Percentiles rank a stretch among this genome's conserved stretches.
phyloP scores from a whole-genome alignment of 2,329 filamentous ascomycete genomes.

The Macrophomina tecta region DNA sequence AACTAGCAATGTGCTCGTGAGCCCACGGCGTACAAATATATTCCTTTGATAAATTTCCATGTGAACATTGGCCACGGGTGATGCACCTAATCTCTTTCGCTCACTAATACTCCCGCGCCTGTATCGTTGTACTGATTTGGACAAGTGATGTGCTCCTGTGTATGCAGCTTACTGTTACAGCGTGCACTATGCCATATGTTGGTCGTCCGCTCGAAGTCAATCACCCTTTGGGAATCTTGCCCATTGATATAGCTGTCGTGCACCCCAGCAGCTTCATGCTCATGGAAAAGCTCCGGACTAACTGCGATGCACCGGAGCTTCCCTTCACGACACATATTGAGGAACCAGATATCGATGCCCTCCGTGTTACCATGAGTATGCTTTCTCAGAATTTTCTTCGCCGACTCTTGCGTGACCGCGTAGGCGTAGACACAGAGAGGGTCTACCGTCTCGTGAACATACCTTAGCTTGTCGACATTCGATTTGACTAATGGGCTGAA shows the following conservation, averaged over 20 bases:
- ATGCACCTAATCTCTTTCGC: too few relatives aligned
- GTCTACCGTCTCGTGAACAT: background rate
- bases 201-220: slow-evolving; percentile 12
- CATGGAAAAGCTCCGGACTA: slow-evolving; percentile 30
- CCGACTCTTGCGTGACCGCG: slow-evolving; percentile 18
- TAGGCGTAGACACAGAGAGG: slow-evolving; percentile 29
- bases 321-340: slow-evolving; percentile 16
- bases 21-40: too few relatives aligned
- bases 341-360: slow-evolving; percentile 28
- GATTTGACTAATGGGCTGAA: background rate
- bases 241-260: slow-evolving; percentile 28
- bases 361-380: background rate
- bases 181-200: slow-evolving; percentile 30
- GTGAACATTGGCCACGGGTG: too few relatives aligned
- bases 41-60: too few relatives aligned
- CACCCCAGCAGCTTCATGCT: slow-evolving; percentile 26
- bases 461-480: background rate
- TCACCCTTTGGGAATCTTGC: background rate
- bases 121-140: too few relatives aligned
- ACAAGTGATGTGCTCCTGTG: too few relatives aligned
- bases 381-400: slow-evolving; percentile 2
- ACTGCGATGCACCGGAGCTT: slow-evolving; percentile 22
- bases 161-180: slow-evolving; percentile 4
- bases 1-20: too few relatives aligned
- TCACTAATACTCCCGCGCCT: too few relatives aligned